Evolutionary conservation across 2,329 filamentous ascomycete species (phyloP), one percentile per base, ranked within the genome.

Genomic region (Penicillium sp.): DNA sequence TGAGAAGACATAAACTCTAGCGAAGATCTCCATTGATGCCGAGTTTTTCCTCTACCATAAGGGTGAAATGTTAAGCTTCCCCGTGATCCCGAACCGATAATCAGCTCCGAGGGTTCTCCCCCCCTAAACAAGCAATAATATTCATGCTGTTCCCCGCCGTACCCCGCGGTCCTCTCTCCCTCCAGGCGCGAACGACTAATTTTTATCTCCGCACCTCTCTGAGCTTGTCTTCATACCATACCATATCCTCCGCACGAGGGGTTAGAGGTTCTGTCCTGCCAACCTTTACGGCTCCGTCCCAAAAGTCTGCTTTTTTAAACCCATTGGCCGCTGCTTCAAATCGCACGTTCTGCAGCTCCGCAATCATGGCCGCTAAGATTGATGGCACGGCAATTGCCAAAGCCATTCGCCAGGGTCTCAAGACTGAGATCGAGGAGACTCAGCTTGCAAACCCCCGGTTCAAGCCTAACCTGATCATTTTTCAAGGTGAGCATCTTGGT

Each of bases 341-440:
- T 55, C 71, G 71, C 53, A 65, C 54, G 39, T 84, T 87, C 70
- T 81, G 80, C 62, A 79, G 73, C 66, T 86, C 83, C 77, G 81
- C 78, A 72, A 98, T 97, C 93, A 86, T 87, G 67, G 93, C 92
- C 66, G 86, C 84, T 69, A 96, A 92, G 82, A 95, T 99, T 70
- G 95, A 99, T 81, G 95, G 95, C 81, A 96, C 89, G 55, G 92
- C 91, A 74, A 92, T 98, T 80, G 95, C 95, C 67, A 96, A 93
- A 81, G 85, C 82, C 73, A 96, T 98, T 74, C 89, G 95, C 61
- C 91, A 93, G 80, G 84, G 84, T 61, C 84, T 99, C 69, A 88
- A 88, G 69, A 80, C 80, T 47, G 88, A 97, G 77, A 96, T 99
- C 77, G 84, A 86, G 66, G 82, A 90, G 74, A 89, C 87, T 74